Percentiles rank a stretch among this genome's conserved stretches.
phyloP scores from a whole-genome alignment of 2,329 filamentous ascomycete species.

The Sarocladiaceae sp. region DNA sequence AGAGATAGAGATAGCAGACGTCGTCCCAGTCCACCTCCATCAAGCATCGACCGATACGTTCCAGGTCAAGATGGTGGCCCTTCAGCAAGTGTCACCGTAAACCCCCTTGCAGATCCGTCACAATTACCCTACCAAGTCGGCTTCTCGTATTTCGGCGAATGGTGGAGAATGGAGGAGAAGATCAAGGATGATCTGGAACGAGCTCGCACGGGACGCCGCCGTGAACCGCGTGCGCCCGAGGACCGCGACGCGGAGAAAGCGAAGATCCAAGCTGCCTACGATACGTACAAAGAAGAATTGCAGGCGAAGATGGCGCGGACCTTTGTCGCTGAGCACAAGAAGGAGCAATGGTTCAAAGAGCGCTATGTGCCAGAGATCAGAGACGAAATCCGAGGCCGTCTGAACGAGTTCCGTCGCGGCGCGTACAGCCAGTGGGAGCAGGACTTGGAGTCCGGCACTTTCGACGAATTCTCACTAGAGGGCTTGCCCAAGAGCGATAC shows the following conservation, averaged over 20 bases:
- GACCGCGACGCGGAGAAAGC: constrained; percentile 76
- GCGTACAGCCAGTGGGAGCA: constrained; percentile 85
- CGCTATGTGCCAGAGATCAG: constrained; percentile 83
- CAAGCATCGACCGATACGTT: constrained; percentile 81
- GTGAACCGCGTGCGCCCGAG: constrained; percentile 63
- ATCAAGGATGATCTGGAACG: constrained; percentile 80
- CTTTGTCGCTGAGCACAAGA: constrained; percentile 90
- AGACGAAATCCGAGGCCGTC: constrained; percentile 66
- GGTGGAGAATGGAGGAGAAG: constrained; percentile 79
- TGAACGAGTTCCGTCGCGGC: constrained; percentile 75
- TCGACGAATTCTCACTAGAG: constrained; percentile 93
- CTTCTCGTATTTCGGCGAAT: constrained; percentile 82
- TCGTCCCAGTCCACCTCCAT: constrained; percentile 56
- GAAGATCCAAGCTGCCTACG: constrained; percentile 69
- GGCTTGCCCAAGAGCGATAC: constrained; percentile 91
- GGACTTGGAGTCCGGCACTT: constrained; percentile 77
- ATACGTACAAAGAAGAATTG: constrained; percentile 63
- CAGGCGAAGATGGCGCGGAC: constrained; percentile 77
- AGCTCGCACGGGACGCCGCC: constrained; percentile 62
- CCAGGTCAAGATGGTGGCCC: constrained; percentile 61
- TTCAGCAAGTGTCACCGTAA: constrained; percentile 44
- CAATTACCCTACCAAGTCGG: constrained; percentile 75
- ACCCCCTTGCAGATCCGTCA: constrained; percentile 69
- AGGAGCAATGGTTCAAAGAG: constrained; percentile 97
- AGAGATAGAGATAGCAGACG: constrained; percentile 59